A percentile compares a stretch with the other conserved stretches of the same genome.
Evolutionary conservation across 108 stramenopile genomes (phyloP).

Genomic region (Nitzschia inconspicua): DNA sequence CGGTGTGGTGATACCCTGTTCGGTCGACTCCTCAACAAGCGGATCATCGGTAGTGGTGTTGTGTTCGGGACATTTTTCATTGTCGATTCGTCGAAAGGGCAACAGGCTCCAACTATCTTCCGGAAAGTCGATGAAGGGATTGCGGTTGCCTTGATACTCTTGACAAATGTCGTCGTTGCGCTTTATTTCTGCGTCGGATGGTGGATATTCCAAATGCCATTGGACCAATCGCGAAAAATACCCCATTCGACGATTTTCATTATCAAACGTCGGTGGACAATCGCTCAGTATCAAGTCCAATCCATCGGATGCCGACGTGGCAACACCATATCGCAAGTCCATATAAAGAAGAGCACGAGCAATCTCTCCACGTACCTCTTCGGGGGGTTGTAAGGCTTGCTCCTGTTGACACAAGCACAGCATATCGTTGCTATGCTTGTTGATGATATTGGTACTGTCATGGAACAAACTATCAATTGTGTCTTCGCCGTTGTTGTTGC

Average conservation of each 20-base stretch:
- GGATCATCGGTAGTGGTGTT: too few species aligned
- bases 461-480: too few species aligned
- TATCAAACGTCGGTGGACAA: conserved; percentile 21
- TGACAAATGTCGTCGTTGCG: conserved; percentile 64
- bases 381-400: conserved; percentile 37
- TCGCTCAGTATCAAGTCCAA: conserved; percentile 37
- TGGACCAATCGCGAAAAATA: conserved; percentile 59
- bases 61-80: background rate
- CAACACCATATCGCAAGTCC: conserved; percentile 68
- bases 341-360: conserved; percentile 83
- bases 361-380: conserved; percentile 61
- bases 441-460: conserved; percentile 23
- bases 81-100: background rate
- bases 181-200: conserved; percentile 47
- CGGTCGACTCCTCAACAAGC: background rate
- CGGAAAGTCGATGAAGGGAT: conserved; percentile 85
- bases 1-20: background rate
- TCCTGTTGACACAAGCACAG: background rate
- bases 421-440: conserved; percentile 4
- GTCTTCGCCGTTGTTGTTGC: background rate
- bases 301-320: too few species aligned
- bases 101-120: conserved; percentile 38
- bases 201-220: conserved; percentile 80
- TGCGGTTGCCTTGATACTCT: conserved; percentile 83
- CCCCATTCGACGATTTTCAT: conserved; percentile 31